phyloP scores from a whole-genome alignment of 257 asterid species.

The Solanum ossicruentum region DNA sequence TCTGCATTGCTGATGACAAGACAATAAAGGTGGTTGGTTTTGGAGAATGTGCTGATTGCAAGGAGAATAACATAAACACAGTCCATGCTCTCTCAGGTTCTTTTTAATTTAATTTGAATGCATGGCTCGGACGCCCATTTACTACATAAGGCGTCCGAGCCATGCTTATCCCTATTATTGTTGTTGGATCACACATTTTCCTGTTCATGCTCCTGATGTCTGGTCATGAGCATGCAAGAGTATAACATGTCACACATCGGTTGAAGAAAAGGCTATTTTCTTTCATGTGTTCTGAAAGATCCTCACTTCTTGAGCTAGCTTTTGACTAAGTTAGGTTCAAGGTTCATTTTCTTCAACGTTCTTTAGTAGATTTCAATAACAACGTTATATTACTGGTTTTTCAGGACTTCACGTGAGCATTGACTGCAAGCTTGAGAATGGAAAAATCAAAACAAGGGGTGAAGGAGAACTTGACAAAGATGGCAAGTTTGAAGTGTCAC shows the following conservation, averaged over 20 bases:
- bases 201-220: not conserved
- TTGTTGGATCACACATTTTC: not conserved
- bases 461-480: slow-evolving; percentile 37
- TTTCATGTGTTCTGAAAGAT: not conserved
- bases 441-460: slow-evolving; percentile 42
- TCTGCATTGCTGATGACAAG: slow-evolving; percentile 17
- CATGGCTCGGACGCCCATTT: not conserved
- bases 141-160: not conserved
- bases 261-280: not conserved
- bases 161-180: not conserved
- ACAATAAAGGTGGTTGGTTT: slow-evolving; percentile 24
- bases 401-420: slow-evolving; percentile 68
- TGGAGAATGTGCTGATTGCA: slow-evolving; percentile 48
- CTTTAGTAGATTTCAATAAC: not conserved
- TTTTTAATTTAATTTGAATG: not conserved
- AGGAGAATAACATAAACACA: slow-evolving; percentile 17
- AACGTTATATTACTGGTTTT: not conserved
- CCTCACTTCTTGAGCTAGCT: not conserved
- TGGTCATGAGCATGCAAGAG: not conserved
- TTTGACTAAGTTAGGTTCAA: not conserved
- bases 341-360: not conserved
- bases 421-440: slow-evolving; percentile 60
- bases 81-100: slow-evolving; percentile 35
- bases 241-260: not conserved
- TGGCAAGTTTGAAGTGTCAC: slow-evolving; percentile 54